Conservation (phyloP, 257 asterid genomes). For the Solanum neorickii region DNA sequence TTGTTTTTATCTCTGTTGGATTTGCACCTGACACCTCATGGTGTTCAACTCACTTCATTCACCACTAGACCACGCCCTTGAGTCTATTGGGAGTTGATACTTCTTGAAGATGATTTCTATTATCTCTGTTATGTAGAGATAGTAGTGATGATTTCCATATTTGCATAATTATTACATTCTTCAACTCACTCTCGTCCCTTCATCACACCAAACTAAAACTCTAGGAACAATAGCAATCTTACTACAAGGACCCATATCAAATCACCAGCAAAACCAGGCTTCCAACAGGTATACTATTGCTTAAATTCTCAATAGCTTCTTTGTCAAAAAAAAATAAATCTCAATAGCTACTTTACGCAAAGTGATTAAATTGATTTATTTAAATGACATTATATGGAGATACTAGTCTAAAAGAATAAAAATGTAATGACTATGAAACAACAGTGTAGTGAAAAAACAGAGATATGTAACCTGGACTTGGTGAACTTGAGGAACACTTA, state of each 20-base stretch:
- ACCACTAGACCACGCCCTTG: background rate
- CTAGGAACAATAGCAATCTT: background rate
- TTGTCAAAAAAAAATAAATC: background rate
- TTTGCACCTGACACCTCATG: background rate
- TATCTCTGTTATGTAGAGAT: background rate
- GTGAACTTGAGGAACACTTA: slow-evolving; percentile 44
- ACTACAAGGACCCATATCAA: background rate
- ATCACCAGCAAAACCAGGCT: background rate
- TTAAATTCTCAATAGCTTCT: background rate
- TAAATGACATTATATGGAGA: background rate
- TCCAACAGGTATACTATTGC: background rate
- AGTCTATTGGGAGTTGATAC: background rate
- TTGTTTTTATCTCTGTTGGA: background rate
- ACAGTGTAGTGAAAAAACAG: background rate
- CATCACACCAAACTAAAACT: background rate
- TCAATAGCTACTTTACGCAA: background rate
- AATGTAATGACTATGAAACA: background rate
- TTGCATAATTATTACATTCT: background rate
- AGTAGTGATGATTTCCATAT: background rate
- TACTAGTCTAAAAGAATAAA: background rate
- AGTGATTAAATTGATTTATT: background rate
- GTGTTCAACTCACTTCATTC: background rate
- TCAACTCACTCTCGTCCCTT: background rate
- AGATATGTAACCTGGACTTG: slow-evolving; percentile 24
- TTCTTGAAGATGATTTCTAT: background rate